A percentile compares a stretch with the other conserved stretches of the same genome.
phyloP scores from a whole-genome alignment of 2,329 filamentous ascomycete genomes.

The Aschersonia sp. region DNA sequence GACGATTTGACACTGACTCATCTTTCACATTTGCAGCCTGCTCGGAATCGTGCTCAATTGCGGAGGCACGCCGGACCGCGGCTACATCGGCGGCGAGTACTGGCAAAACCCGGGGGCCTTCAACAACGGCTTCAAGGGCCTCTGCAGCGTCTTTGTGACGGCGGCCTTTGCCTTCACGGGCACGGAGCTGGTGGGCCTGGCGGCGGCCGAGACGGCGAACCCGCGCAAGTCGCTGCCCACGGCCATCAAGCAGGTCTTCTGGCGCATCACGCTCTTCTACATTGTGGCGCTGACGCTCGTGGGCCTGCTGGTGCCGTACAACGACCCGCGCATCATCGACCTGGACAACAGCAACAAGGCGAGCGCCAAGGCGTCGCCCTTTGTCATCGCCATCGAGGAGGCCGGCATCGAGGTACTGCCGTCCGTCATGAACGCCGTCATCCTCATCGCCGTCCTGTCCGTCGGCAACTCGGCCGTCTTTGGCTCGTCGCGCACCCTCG shows the following conservation, averaged over 20 bases:
- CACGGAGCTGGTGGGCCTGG: conserved; percentile 61
- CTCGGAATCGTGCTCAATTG: conserved; percentile 77
- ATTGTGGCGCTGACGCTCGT: conserved; percentile 71
- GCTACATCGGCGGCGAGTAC: conserved; percentile 67
- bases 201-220: conserved; percentile 62
- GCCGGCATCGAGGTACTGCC: conserved; percentile 70
- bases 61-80: conserved; percentile 57
- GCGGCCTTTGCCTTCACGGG: conserved; percentile 64
- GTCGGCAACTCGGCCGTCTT: conserved; percentile 89
- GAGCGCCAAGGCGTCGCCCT: conserved; percentile 68
- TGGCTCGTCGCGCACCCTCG: conserved; percentile 75
- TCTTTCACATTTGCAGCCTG: conserved; percentile 34
- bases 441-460: conserved; percentile 77
- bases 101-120: conserved; percentile 76
- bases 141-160: conserved; percentile 58
- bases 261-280: conserved; percentile 85
- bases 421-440: conserved; percentile 88
- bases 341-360: conserved; percentile 37
- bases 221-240: conserved; percentile 68
- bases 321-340: conserved; percentile 39
- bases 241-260: conserved; percentile 85
- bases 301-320: conserved; percentile 67
- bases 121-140: conserved; percentile 70
- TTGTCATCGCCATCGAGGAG: conserved; percentile 82
- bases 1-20: background rate